Conservation (phyloP, 495 filamentous ascomycete genomes). For the Aspergillus olivimuriae region DNA sequence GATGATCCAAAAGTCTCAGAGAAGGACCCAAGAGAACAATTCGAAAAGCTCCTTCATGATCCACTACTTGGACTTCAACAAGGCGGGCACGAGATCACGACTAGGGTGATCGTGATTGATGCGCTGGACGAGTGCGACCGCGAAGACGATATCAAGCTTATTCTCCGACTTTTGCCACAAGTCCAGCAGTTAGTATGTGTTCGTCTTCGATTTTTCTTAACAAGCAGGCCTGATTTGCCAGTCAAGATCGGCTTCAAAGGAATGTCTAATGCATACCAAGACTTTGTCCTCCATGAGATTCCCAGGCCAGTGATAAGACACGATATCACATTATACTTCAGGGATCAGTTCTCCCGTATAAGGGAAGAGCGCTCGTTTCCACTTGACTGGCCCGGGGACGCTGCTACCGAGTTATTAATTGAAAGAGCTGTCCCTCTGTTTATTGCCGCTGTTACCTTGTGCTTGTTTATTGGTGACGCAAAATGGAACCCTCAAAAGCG, state of each 20-base stretch:
- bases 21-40: constrained; percentile 37
- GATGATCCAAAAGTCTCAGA: constrained; percentile 20
- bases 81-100: neutral
- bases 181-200: constrained; percentile 6
- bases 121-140: constrained; percentile 48
- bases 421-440: constrained; percentile 21
- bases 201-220: constrained; percentile 23
- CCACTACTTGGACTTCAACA: constrained; percentile 18
- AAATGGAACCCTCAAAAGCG: constrained; percentile 12
- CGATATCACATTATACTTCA: constrained; percentile 20
- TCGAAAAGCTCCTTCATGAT: constrained; percentile 36
- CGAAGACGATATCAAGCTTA: constrained; percentile 30
- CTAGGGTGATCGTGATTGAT: constrained; percentile 40
- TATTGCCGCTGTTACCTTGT: constrained; percentile 26
- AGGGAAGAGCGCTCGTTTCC: constrained; percentile 1
- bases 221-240: constrained; percentile 40
- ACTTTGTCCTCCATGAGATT: constrained; percentile 16
- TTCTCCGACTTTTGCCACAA: constrained; percentile 33
- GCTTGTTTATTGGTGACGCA: constrained; percentile 14
- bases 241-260: constrained; percentile 27
- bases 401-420: constrained; percentile 7
- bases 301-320: constrained; percentile 8
- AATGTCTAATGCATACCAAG: constrained; percentile 7
- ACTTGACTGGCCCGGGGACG: constrained; percentile 30
- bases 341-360: constrained; percentile 14